phyloP scores from a whole-genome alignment of 2,329 filamentous ascomycete genomes.

The Botrytis medusae region DNA sequence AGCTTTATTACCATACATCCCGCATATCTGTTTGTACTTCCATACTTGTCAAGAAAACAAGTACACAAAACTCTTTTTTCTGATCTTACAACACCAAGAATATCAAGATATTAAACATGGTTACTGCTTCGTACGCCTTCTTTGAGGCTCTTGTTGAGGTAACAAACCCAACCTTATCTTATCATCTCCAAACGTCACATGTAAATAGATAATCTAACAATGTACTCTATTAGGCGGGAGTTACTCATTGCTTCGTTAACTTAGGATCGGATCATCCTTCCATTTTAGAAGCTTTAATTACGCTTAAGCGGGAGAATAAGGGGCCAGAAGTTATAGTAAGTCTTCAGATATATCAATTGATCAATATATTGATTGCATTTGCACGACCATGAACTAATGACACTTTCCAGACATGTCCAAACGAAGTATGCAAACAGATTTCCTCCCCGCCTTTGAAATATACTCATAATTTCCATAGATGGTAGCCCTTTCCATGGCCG shows the following conservation, averaged over 20 bases:
- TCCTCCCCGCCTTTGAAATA: conserved; percentile 5
- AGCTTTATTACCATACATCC: not conserved
- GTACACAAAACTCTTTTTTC: not conserved
- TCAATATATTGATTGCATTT: not conserved
- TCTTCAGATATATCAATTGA: not conserved
- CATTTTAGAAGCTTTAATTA: conserved; percentile 72
- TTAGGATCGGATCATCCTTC: conserved; percentile 63
- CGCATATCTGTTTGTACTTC: not conserved
- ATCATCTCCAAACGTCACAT: not conserved
- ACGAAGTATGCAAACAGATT: conserved; percentile 53
- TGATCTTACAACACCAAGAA: not conserved
- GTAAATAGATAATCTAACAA: not conserved
- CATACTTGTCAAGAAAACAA: not conserved
- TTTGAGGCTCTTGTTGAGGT: conserved; percentile 70
- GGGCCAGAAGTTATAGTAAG: conserved; percentile 55
- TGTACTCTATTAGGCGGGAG: conserved; percentile 43
- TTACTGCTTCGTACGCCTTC: conserved; percentile 55
- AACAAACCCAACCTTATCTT: not conserved
- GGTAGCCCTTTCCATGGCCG: conserved; percentile 75
- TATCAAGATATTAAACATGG: conserved; percentile 3
- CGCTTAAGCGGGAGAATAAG: conserved; percentile 65
- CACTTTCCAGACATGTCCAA: conserved; percentile 54
- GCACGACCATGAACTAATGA: not conserved
- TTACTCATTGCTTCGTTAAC: conserved; percentile 58
- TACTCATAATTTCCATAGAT: conserved; percentile 48